Conservation (phyloP, 1,139 yeast species). For the Candida sojae region DNA sequence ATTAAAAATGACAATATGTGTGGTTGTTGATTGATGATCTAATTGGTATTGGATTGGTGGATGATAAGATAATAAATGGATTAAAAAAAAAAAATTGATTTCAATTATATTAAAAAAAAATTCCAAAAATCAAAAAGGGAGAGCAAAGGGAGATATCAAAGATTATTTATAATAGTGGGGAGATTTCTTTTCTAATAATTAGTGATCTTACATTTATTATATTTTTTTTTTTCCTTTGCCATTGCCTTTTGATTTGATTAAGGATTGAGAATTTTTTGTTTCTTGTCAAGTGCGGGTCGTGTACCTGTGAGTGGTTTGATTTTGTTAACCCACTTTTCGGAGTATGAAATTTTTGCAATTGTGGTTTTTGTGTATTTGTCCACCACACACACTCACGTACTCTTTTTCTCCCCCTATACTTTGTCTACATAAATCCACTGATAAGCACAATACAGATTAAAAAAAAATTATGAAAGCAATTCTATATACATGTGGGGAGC, state of each 20-base stretch:
- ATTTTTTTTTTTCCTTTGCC: not conserved
- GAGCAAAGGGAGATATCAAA: slow-evolving; percentile 1
- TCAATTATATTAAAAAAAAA: not conserved
- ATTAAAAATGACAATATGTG: not conserved
- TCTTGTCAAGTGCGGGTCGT: not conserved
- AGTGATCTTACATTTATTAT: not conserved
- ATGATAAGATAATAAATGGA: not conserved
- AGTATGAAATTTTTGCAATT: not conserved
- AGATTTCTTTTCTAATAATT: not conserved
- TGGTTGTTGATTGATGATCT: not conserved
- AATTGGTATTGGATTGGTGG: not conserved
- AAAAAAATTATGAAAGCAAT: too few relatives aligned
- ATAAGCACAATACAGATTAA: too few relatives aligned
- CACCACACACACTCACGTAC: too few relatives aligned
- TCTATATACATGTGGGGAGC: too few relatives aligned
- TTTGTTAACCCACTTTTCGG: slow-evolving; percentile 3
- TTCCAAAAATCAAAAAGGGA: not conserved
- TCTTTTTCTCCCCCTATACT: too few relatives aligned
- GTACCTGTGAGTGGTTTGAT: not conserved
- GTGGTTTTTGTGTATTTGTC: too few relatives aligned
- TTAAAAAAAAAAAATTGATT: not conserved
- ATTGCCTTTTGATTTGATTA: not conserved
- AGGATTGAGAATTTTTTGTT: not conserved
- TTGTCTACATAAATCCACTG: too few relatives aligned
- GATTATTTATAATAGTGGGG: slow-evolving; percentile 1